These are phyloP conservation scores for Sporothrix variecibatus DNA, from an alignment of 2,329 filamentous ascomycete species.

Conservation along the genomic window DNA sequence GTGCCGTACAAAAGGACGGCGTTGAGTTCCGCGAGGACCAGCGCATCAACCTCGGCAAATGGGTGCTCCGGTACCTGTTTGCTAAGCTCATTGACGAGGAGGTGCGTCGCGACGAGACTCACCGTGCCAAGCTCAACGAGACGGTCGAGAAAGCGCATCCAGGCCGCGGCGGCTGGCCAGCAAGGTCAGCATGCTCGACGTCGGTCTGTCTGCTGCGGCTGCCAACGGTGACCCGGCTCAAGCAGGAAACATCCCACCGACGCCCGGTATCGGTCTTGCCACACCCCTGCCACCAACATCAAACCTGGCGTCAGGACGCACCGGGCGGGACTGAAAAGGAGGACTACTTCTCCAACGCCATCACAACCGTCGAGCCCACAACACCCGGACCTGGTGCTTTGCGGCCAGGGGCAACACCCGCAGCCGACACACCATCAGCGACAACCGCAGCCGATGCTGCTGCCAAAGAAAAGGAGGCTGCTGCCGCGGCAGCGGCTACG, in stretches of 20 bases:
- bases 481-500: background rate
- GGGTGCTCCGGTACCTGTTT: slow-evolving; percentile 92
- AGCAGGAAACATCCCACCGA: slow-evolving; percentile 10
- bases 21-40: slow-evolving; percentile 88
- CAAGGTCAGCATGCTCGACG: slow-evolving; percentile 15
- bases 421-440: slow-evolving; percentile 41
- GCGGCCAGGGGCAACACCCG: slow-evolving; percentile 46
- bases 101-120: slow-evolving; percentile 74
- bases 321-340: slow-evolving; percentile 54
- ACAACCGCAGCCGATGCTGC: background rate
- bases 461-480: slow-evolving; percentile 38
- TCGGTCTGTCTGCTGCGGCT: background rate
- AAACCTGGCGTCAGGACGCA: slow-evolving; percentile 41
- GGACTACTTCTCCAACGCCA: slow-evolving; percentile 76
- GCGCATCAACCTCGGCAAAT: slow-evolving; percentile 94
- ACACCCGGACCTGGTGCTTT: slow-evolving; percentile 42
- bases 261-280: slow-evolving; percentile 65
- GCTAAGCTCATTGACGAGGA: slow-evolving; percentile 87
- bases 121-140: slow-evolving; percentile 69
- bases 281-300: slow-evolving; percentile 56
- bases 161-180: slow-evolving; percentile 56
- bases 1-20: slow-evolving; percentile 47
- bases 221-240: background rate
- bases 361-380: slow-evolving; percentile 51
- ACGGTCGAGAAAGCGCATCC: slow-evolving; percentile 61